Conservation (phyloP, 768 basidiomycete genomes). For the Psilocybe subaeruginosa region DNA sequence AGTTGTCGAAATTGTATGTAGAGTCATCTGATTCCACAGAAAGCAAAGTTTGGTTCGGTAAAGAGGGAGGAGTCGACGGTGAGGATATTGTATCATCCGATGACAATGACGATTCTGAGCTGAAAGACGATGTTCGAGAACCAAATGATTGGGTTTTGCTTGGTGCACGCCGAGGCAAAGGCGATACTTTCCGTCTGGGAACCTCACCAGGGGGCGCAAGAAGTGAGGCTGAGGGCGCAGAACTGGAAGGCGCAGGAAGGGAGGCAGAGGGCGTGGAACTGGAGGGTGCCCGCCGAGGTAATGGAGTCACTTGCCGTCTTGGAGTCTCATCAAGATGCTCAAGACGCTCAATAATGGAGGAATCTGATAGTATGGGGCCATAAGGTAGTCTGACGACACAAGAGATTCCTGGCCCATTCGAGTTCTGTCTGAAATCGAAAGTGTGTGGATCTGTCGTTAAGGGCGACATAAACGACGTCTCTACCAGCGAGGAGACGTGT, state of each 20-base stretch:
- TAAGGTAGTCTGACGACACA: neutral
- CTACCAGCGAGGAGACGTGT: neutral
- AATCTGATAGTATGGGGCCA: neutral
- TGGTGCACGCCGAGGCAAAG: neutral
- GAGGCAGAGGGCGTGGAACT: neutral
- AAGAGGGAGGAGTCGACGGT: conserved; percentile 10
- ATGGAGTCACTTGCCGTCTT: neutral
- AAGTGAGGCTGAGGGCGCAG: neutral
- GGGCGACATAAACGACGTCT: neutral
- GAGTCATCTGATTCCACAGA: neutral
- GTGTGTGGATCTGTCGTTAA: neutral
- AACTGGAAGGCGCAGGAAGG: neutral
- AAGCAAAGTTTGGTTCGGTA: neutral
- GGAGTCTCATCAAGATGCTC: neutral
- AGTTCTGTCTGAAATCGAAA: neutral
- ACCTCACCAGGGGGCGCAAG: neutral
- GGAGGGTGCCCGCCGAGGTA: neutral
- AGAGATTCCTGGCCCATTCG: neutral
- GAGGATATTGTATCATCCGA: neutral
- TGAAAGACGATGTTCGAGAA: conserved; percentile 9
- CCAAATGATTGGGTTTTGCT: neutral
- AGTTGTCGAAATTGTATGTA: neutral
- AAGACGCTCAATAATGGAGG: neutral
- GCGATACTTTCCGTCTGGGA: neutral
- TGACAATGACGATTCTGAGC: conserved; percentile 3